These are phyloP conservation scores for Brassica rapa DNA, from an alignment of 345 rosid species.

Conservation along the genomic window DNA sequence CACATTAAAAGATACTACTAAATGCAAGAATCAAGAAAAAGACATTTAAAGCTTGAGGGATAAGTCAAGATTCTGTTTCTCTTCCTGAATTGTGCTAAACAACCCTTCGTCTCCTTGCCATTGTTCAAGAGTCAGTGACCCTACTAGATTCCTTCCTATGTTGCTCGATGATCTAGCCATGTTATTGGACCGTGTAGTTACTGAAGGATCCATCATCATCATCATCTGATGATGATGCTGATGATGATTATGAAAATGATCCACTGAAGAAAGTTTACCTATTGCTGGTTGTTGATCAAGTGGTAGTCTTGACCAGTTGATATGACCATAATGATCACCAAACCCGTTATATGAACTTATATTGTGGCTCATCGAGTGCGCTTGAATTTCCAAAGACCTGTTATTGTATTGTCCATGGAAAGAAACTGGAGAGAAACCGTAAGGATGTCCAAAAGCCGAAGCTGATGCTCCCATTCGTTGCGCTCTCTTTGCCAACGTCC, in stretches of 20 bases:
- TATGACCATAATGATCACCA: constrained; percentile 44
- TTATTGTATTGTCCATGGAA: constrained; percentile 47
- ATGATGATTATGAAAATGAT: constrained; percentile 29
- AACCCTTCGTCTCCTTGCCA: constrained; percentile 43
- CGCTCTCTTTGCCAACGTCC: constrained; percentile 77
- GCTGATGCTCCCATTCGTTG: constrained; percentile 50
- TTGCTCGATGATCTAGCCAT: constrained; percentile 43
- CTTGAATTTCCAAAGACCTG: constrained; percentile 67
- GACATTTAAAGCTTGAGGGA: constrained; percentile 65
- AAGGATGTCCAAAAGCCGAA: constrained; percentile 59
- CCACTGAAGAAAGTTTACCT: constrained; percentile 50
- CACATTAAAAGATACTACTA: not conserved
- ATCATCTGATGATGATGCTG: constrained; percentile 3
- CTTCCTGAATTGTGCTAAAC: constrained; percentile 47
- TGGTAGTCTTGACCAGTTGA: constrained; percentile 51
- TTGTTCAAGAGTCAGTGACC: constrained; percentile 39
- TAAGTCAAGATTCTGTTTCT: constrained; percentile 60
- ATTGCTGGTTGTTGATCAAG: constrained; percentile 61
- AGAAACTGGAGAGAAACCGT: constrained; percentile 60
- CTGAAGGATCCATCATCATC: constrained; percentile 34
- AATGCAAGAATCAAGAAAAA: constrained; percentile 19
- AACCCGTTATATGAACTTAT: constrained; percentile 46
- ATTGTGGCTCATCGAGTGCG: constrained; percentile 65
- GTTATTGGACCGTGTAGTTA: not conserved
- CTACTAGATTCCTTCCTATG: constrained; percentile 37